phyloP scores from a whole-genome alignment of 805 yeast genomes.

The Sugiyamaella smithiae region DNA sequence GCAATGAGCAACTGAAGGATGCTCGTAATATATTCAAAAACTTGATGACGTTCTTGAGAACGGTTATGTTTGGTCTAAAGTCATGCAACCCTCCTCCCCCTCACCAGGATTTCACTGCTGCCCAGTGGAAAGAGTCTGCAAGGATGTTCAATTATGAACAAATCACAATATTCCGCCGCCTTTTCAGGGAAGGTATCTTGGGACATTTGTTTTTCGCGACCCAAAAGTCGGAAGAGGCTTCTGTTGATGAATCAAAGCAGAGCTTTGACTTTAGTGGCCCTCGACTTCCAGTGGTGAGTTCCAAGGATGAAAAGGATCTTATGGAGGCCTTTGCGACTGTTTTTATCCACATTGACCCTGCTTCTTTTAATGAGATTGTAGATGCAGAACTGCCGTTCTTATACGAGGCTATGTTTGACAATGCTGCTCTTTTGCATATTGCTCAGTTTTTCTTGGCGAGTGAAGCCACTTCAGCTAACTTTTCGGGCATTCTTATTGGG shows the following conservation, averaged over 20 bases:
- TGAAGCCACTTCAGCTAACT: conserved; percentile 91
- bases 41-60: conserved; percentile 82
- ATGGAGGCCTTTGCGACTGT: conserved; percentile 95
- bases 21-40: conserved; percentile 86
- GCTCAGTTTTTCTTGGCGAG: conserved; percentile 93
- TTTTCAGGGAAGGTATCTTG: conserved; percentile 79
- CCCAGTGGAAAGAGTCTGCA: conserved; percentile 81
- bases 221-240: conserved; percentile 32
- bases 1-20: conserved; percentile 73
- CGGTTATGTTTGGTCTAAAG: conserved; percentile 84
- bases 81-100: conserved; percentile 77
- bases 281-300: conserved; percentile 76
- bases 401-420: conserved; percentile 74
- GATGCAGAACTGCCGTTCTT: conserved; percentile 74
- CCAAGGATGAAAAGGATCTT: conserved; percentile 90
- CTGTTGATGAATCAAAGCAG: conserved; percentile 27
- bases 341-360: conserved; percentile 90
- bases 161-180: conserved; percentile 65
- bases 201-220: conserved; percentile 76
- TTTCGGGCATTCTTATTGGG: conserved; percentile 76
- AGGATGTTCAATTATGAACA: conserved; percentile 83
- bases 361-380: conserved; percentile 90
- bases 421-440: conserved; percentile 81
- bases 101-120: conserved; percentile 48
- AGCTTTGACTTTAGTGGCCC: conserved; percentile 48